Evolutionary conservation across 2,329 filamentous ascomycete genomes (phyloP), one percentile per base, ranked within the genome.

Genomic region (Colletotrichum melonis): DNA sequence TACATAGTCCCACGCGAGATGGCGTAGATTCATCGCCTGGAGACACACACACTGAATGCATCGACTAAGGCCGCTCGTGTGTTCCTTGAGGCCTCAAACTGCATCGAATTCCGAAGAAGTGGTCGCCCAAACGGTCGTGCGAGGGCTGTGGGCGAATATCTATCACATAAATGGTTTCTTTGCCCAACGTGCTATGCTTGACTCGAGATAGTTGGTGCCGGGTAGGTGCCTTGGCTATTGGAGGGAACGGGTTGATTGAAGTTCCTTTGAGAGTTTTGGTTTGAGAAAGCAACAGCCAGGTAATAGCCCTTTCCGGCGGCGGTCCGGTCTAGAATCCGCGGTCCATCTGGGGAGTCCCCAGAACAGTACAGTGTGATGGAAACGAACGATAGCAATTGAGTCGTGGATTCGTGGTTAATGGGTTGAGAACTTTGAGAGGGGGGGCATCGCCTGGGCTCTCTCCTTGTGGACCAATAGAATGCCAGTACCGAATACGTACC

Each of bases 261-360:
- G 26, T 30, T 66, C 4, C 6, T 5, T 32, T 42, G 19, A 60
- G 26, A 32, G 42, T 46, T 58, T 28, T 59, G 38, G 64, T 16
- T 54, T 49, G 69, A 26, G 22, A 28, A 49, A 49, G 5, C 49
- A 19, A 58, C 16, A 38, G 26, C 28, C 54, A 58, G 35, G 56
- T 57, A 26, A 62, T 69, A 38, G 22, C 28, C 52, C 57, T 19
- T 55, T 69, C 24, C 9, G 26, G 26, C 49, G 69, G 52, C 38
- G 35, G 63, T 5, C 16, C 24, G 57, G 56, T 49, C 24, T 35
- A 28, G 26, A 62, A 35, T 19, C 46, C 32, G 42, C 42, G 63
- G 32, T 35, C 2, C 46, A 67, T 57, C 52, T 54, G 19, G 54
- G 63, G 52, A 30, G 38, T 38, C 30, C 67, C 54, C 54, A 59